phyloP scores from a whole-genome alignment of 768 basidiomycete species.

The Suillus clintonianus region DNA sequence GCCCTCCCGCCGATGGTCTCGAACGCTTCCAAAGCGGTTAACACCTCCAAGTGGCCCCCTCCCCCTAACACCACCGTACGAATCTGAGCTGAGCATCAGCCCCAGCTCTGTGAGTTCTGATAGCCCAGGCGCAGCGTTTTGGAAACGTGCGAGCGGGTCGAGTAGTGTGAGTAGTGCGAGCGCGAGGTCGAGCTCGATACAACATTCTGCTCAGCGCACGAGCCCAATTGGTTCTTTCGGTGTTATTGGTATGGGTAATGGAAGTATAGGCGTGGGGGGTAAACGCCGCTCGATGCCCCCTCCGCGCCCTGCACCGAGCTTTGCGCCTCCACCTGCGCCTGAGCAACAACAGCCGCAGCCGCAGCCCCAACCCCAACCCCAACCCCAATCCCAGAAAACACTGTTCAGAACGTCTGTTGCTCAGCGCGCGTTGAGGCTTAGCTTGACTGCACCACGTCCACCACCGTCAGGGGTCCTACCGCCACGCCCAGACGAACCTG shows the following conservation, averaged over 20 bases:
- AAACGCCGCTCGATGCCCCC: slow-evolving; percentile 71
- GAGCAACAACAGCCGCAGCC: slow-evolving; percentile 25
- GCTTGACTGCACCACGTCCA: slow-evolving; percentile 62
- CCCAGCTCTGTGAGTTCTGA: slow-evolving; percentile 36
- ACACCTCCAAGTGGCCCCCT: slow-evolving; percentile 60
- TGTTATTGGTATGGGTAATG: background rate
- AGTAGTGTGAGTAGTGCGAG: slow-evolving; percentile 45
- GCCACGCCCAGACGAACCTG: slow-evolving; percentile 64
- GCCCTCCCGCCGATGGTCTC: slow-evolving; percentile 52
- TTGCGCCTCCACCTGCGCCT: slow-evolving; percentile 71
- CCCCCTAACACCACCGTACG: slow-evolving; percentile 35
- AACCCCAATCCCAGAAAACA: slow-evolving; percentile 22
- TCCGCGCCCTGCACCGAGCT: slow-evolving; percentile 70
- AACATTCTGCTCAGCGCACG: background rate
- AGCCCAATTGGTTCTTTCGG: background rate
- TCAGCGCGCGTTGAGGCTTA: slow-evolving; percentile 58
- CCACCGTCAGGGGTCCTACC: slow-evolving; percentile 63
- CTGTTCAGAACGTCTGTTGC: slow-evolving; percentile 58
- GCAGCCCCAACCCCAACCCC: slow-evolving; percentile 7
- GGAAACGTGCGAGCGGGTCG: slow-evolving; percentile 52
- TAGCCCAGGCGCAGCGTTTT: slow-evolving; percentile 33
- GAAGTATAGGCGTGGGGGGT: slow-evolving; percentile 23
- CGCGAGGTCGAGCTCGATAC: slow-evolving; percentile 23
- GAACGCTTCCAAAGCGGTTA: slow-evolving; percentile 49
- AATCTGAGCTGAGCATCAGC: background rate